phyloP scores from a whole-genome alignment of 495 filamentous ascomycete genomes.

The Hypomontagnella submonticulosa region DNA sequence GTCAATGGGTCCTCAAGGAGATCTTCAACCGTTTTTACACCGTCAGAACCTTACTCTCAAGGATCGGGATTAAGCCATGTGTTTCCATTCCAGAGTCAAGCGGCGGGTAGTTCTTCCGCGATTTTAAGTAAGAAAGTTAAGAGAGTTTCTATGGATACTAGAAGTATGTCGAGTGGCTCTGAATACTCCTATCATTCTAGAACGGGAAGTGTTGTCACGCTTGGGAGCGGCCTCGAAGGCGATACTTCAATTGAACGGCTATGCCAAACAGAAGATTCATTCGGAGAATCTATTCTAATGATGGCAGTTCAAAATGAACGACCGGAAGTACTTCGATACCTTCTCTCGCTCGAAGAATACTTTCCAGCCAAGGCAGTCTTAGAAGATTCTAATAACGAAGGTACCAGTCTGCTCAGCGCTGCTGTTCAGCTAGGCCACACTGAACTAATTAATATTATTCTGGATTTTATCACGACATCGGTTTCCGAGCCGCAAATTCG shows the following conservation, averaged over 20 bases:
- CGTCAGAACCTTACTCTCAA: slow-evolving; percentile 59
- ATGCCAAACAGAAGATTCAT: slow-evolving; percentile 79
- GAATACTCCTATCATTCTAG: slow-evolving; percentile 79
- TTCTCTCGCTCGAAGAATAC: slow-evolving; percentile 78
- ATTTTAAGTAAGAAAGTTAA: slow-evolving; percentile 70
- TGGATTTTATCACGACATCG: slow-evolving; percentile 66
- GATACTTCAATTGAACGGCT: slow-evolving; percentile 86
- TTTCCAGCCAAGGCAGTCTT: slow-evolving; percentile 75
- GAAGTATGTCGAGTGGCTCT: slow-evolving; percentile 88
- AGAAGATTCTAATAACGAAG: slow-evolving; percentile 86
- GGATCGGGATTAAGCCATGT: slow-evolving; percentile 82
- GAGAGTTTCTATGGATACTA: slow-evolving; percentile 85
- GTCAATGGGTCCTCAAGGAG: slow-evolving; percentile 58
- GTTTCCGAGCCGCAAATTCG: slow-evolving; percentile 58
- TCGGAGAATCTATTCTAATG: slow-evolving; percentile 91
- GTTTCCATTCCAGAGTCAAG: slow-evolving; percentile 82
- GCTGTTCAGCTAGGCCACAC: slow-evolving; percentile 89
- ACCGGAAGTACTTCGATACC: slow-evolving; percentile 75
- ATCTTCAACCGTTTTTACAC: slow-evolving; percentile 57
- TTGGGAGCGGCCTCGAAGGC: slow-evolving; percentile 78
- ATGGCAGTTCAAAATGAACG: slow-evolving; percentile 90
- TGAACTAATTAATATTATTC: slow-evolving; percentile 77
- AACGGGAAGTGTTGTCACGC: slow-evolving; percentile 79
- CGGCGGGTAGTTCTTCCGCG: slow-evolving; percentile 46
- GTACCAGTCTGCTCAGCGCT: slow-evolving; percentile 89